Conservation (phyloP, 441 rosid genomes). For the Codiaeum variegatum region DNA sequence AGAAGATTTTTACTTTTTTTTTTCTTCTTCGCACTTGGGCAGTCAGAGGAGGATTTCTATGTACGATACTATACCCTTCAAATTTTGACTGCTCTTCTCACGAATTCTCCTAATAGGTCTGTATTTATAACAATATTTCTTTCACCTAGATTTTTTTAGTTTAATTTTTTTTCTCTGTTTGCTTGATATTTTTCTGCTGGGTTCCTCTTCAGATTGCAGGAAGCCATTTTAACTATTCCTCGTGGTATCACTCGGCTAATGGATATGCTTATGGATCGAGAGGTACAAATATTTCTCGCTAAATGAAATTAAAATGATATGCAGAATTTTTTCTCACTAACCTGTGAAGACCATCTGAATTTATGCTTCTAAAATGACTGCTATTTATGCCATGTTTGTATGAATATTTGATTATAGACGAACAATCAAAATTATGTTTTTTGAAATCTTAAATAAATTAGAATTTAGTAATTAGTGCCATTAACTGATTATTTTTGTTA, state of each 20-base stretch:
- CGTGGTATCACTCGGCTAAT: constrained; percentile 96
- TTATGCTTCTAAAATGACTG: not conserved
- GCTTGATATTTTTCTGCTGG: constrained; percentile 35
- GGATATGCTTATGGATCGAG: constrained; percentile 99
- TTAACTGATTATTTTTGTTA: not conserved
- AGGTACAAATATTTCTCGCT: constrained; percentile 44
- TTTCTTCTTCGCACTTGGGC: constrained; percentile 25
- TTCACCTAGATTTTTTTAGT: constrained; percentile 1
- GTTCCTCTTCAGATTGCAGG: constrained; percentile 87
- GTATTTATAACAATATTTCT: constrained; percentile 17
- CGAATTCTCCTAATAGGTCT: constrained; percentile 87
- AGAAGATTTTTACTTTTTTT: constrained; percentile 5
- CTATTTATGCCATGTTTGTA: not conserved
- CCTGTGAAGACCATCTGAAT: not conserved
- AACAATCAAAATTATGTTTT: not conserved
- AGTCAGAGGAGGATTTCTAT: constrained; percentile 97
- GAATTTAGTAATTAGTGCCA: not conserved
- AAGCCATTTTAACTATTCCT: constrained; percentile 94
- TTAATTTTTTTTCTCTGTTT: constrained; percentile 17
- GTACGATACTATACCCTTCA: constrained; percentile 93
- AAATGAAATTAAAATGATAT: constrained; percentile 1
- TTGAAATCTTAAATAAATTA: not conserved
- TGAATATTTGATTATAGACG: not conserved
- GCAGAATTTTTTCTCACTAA: not conserved
- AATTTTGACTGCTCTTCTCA: constrained; percentile 87